Base-by-base conservation (phyloP, 2,329 filamentous ascomycete species). In the Alternaria tenuissima region DNA sequence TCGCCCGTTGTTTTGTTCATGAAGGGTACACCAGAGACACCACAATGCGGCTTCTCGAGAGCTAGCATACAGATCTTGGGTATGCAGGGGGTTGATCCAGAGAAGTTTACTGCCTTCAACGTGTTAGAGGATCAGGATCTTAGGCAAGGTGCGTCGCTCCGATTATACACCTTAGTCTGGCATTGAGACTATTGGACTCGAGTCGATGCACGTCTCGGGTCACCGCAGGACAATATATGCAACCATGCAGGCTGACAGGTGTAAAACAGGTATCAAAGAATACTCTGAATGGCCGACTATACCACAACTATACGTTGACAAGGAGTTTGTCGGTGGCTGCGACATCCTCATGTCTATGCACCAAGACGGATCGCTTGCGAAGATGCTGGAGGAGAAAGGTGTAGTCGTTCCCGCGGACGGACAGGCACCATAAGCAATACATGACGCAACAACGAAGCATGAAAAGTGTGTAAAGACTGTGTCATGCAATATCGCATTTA, bases 241-340 rank as follows among this genome's bases (percentile, higher is more conserved):
- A 20, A 41, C 22, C 48, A 14, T 28, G 44, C 22, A 48, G 59
- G 55, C 64, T 72, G 61, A 70, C 61, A 61, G 59, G 51, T 65
- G 20, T 7, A 16, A 43, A 43, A 44, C 67, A 94, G 94, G 95
- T 53, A 97, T 99, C 83, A 99, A 99, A 83, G 94, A 99, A 81
- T 99, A 95, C 84, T 97, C 94, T 2, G 95, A 98, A 78, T 99
- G 95, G 95, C 95, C 95, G 14, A 99, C 95, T 20, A 98, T 99
- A 77, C 95, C 95, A 7, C 95, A 99, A 80, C 86, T 99, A 18
- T 99, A 98, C 81, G 85, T 99, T 52, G 88, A 96, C 65, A 94
- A 94, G 82, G 94, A 99, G 78, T 99, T 99, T 77, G 85, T 99
- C 47, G 95, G 95, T 56, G 95, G 95, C n/a, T 97, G 94, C 78